Base-by-base conservation (phyloP, 148 eudicot species). In the Dianthus caryophyllus region DNA sequence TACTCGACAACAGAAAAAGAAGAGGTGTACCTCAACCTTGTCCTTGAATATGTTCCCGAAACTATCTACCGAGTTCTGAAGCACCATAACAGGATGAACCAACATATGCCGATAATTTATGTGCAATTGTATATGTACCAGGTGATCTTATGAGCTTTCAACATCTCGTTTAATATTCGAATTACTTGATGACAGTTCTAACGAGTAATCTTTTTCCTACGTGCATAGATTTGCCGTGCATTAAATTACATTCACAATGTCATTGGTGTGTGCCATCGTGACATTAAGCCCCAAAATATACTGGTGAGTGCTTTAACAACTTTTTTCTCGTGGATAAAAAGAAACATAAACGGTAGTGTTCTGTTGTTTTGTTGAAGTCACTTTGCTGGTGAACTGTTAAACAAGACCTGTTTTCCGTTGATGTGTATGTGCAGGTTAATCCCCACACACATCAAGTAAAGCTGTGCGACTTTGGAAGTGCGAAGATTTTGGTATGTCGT, bases 381-480 rank as follows among this genome's bases (percentile, higher is more conserved):
- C 58, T 15, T 70, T 26, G 18, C 33, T 29, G 31, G 38, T 22
- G 44, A n/a, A n/a, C n/a, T 2, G 29, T 22, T 26, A 9, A 54
- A 15, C 44, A 64, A 20, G 65, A n/a, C 14, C 15, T 18, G n/a
- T 62, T 18, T 13, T 43, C 3, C 17, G 25, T 64, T 69, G 59
- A 64, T 44, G 25, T 71, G 53, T 24, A 66, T 36, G 48, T 75
- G 72, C 84, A 93, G 98, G 98, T 93, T 48, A 87, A 93, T 78
- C 85, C 96, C 53, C 90, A 81, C 51, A 89, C 92, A 22, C 95
- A 90, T 66, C 84, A 93, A 78, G 83, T 93, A 44, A 93, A 93
- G 78, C 71, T 87, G 33, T 93, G 98, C 61, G 98, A 94, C 82
- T 88, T 94, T 70, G 98, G 98, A 24, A 94, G 98, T 75, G 98